Base-by-base conservation (phyloP, 148 eudicot species). In the Chenopodium quinoa region DNA sequence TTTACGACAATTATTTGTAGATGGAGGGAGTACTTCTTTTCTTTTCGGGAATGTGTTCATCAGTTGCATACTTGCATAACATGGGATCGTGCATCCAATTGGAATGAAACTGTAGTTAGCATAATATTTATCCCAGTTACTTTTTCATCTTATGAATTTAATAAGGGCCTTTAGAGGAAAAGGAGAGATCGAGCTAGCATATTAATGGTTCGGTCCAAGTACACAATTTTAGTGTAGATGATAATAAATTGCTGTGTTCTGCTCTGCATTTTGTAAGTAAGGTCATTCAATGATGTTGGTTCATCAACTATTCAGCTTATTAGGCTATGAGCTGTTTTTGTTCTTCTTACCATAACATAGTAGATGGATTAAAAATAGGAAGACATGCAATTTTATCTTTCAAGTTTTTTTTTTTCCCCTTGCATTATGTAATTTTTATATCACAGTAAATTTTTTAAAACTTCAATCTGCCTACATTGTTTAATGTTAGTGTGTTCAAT, bases 191-290 rank as follows among this genome's bases (percentile, higher is more conserved):
- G 66, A 19, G 77, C 67, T 77, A 52, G 25, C 20, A 64, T 78
- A 19, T 78, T 4, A 82, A 79, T 73, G 75, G 20, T 60, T 40
- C 12, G 63, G 78, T 78, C 52, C 23, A 83, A 83, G 82, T 83
- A 83, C 85, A 78, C 31, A 66, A 64, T 64, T 78, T 83, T 83
- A 40, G 82, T 65, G 85, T 78, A 48, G 47, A 83, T 74, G 82
- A 73, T 83, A 79, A 79, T 83, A 79, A 83, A 78, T 78, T 66
- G 4, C 13, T 78, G 34, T 58, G 63, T 62, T 62, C 64, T n/a
- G 23, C 25, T 48, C 54, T 83, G 82, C 75, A 66, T 82, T 13
- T 37, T 73, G 82, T 78, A 73, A 70, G 77, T 12, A 52, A 83
- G 31, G 34, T 52, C 74, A 78, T 78, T 83, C 19, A 83, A 73